Conservation (phyloP, 2,329 filamentous ascomycete genomes). For the Fusarium longipes region DNA sequence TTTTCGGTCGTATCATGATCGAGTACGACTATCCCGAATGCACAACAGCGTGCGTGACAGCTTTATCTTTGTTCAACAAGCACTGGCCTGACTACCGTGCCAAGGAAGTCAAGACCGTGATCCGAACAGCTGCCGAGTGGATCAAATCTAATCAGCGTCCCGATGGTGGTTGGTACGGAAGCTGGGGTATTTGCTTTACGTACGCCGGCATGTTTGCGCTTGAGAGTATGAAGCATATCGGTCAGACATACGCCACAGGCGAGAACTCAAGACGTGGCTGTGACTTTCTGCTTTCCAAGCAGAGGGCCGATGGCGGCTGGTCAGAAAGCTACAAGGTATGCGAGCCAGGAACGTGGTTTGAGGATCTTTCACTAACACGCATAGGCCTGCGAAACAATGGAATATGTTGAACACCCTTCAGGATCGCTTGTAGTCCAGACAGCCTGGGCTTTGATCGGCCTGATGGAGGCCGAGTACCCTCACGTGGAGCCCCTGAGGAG, state of each 20-base stretch:
- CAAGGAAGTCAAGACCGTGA: conserved; percentile 78
- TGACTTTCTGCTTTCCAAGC: conserved; percentile 85
- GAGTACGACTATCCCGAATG: conserved; percentile 99
- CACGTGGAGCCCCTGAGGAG: conserved; percentile 76
- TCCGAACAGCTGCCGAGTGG: conserved; percentile 79
- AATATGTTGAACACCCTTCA: conserved; percentile 78
- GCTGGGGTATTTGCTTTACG: conserved; percentile 98
- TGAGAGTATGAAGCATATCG: conserved; percentile 83
- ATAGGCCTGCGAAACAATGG: conserved; percentile 79
- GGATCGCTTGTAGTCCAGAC: conserved; percentile 94
- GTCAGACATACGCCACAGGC: conserved; percentile 83
- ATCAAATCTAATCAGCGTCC: conserved; percentile 81
- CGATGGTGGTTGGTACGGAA: conserved; percentile 97
- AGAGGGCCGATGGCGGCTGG: conserved; percentile 93
- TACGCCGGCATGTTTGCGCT: conserved; percentile 97
- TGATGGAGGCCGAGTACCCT: conserved; percentile 86
- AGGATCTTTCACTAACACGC: conserved; percentile 23
- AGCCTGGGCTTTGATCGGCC: conserved; percentile 84
- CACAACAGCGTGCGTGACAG: conserved; percentile 93
- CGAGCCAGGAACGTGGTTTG: background rate
- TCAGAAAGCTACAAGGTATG: conserved; percentile 87
- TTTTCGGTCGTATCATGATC: conserved; percentile 97
- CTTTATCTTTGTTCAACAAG: conserved; percentile 82
- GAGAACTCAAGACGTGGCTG: conserved; percentile 78
- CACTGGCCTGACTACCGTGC: conserved; percentile 84